Conservation (phyloP, 2,329 filamentous ascomycete genomes). For the Pezicula carpinea region DNA sequence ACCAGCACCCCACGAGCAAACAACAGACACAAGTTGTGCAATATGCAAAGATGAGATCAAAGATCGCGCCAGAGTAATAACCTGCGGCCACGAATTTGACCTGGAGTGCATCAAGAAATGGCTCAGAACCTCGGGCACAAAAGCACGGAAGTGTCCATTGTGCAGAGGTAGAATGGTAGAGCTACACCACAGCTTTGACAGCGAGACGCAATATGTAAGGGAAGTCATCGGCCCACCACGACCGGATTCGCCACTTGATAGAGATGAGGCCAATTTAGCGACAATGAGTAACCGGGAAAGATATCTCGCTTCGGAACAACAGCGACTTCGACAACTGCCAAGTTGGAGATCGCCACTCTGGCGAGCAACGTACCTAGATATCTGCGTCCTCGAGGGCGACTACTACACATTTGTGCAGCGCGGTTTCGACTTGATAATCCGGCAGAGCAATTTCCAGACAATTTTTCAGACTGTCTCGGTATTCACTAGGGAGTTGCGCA, state of each 20-base stretch:
- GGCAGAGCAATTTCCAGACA: background rate
- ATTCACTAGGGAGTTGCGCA: background rate
- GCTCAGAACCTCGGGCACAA: background rate
- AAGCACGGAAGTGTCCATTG: background rate
- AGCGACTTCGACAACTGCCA: background rate
- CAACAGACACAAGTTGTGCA: too few relatives aligned
- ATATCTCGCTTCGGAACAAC: background rate
- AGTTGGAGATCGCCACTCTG: background rate
- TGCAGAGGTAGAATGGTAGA: background rate
- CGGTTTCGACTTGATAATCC: background rate
- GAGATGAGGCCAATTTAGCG: background rate
- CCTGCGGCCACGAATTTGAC: constrained; percentile 7
- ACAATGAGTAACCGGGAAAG: background rate
- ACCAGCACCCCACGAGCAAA: too few relatives aligned
- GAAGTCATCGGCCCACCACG: too few relatives aligned
- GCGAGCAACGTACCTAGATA: background rate
- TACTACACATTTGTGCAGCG: background rate
- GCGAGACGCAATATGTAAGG: background rate
- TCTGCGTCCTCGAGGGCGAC: background rate
- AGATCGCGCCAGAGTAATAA: background rate
- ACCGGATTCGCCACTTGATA: background rate
- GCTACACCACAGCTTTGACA: too few relatives aligned
- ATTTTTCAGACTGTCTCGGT: too few relatives aligned
- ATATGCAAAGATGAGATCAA: too few relatives aligned
- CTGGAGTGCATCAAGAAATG: background rate